Base-by-base conservation (phyloP, 371 early-diverging fungal species). In the Syncephalastrum monosporum region DNA sequence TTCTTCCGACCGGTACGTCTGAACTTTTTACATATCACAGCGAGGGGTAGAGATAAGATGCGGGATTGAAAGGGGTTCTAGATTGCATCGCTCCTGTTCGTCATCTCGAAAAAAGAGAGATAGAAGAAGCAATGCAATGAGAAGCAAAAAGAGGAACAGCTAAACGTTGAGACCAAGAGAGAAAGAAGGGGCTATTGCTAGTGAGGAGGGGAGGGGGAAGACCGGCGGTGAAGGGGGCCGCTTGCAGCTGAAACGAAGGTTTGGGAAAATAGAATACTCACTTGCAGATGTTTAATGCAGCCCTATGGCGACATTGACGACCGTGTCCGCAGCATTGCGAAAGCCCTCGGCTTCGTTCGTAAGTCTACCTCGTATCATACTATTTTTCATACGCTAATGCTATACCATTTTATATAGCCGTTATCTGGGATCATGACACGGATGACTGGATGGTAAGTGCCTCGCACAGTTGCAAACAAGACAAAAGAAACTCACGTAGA, bases 241-340 rank as follows among this genome's bases (percentile, higher is more conserved):
- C 10, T 33, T 33, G 38, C 38, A 33, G 38, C 12, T 0, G 38
- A 33, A 33, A 33, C 38, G 38, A 33, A 33, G 7, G 38, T 33
- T 33, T 33, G 38, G 38, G 38, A 33, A 33, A 2, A 33, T 13
- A 50, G 23, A 43, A 21, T n/a, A 16, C 24, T 41, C 56, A 45
- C 38, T 45, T 47, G 53, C 27, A 24, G 16, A 19, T 42, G 27
- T 55, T 50, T 42, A 46, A 33, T 33, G 38, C 53, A 60, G 50
- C 87, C 91, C 21, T 86, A 78, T 63, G 84, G 85, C 55, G 87
- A 86, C 59, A 80, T 80, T 60, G 87, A 89, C 72, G 76, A 83
- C 67, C 81, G 88, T 60, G 84, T 88, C 29, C 82, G 88, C 47
- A 72, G 69, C 53, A 74, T 86, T 50, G 79, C 79, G 50, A 64